These are phyloP conservation scores for Acacia crassicarpa DNA, from an alignment of 306 rosid species.

Conservation along the genomic window DNA sequence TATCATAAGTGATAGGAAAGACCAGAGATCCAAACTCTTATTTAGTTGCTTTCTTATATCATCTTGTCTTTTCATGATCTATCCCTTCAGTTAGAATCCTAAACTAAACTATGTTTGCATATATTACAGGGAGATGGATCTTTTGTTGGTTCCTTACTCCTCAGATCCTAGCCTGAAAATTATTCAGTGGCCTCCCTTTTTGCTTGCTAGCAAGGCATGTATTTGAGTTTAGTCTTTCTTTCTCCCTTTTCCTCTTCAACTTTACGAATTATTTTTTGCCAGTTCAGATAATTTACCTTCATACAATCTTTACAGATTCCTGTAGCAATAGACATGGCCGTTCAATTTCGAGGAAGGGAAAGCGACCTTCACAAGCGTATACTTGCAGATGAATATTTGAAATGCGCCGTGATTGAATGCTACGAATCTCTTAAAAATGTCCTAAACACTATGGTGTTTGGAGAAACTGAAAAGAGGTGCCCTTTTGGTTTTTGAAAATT, in stretches of 20 bases:
- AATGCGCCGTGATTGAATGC: constrained; percentile 92
- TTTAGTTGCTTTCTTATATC: constrained; percentile 21
- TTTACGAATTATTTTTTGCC: constrained; percentile 11
- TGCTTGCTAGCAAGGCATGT: constrained; percentile 96
- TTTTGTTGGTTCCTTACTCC: constrained; percentile 90
- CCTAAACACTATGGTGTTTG: constrained; percentile 68
- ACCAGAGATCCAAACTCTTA: constrained; percentile 35
- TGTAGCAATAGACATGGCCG: constrained; percentile 94
- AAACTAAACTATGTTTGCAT: constrained; percentile 37
- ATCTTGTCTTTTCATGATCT: constrained; percentile 26
- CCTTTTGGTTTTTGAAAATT: constrained; percentile 15
- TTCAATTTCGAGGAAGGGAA: constrained; percentile 79
- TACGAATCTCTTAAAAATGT: constrained; percentile 80
- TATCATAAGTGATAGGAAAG: constrained; percentile 85
- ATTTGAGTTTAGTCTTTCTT: constrained; percentile 18
- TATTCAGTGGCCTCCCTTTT: constrained; percentile 98
- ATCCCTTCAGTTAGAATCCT: constrained; percentile 12
- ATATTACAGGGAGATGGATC: constrained; percentile 92
- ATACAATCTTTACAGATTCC: constrained; percentile 68
- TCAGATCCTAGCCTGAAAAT: constrained; percentile 84
- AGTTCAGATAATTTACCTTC: constrained; percentile 36
- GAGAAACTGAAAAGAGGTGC: constrained; percentile 89
- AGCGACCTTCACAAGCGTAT: constrained; percentile 95
- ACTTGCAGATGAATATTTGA: constrained; percentile 88
- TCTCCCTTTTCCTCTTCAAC: not conserved